phyloP scores from a whole-genome alignment of 768 basidiomycete species.

The Tricholoma flavovirens region DNA sequence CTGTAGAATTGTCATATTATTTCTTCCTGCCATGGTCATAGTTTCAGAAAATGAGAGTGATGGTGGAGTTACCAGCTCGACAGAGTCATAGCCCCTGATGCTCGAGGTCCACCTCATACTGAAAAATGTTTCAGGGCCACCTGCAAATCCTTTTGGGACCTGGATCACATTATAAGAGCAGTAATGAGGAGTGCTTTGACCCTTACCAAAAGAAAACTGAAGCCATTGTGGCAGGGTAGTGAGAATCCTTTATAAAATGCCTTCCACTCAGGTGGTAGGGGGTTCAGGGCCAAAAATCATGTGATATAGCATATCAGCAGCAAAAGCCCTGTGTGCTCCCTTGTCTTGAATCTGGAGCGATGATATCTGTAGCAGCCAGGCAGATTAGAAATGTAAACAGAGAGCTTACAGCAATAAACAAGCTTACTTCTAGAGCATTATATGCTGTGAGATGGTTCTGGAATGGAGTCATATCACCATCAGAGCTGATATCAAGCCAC shows the following conservation, averaged over 20 bases:
- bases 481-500: background rate
- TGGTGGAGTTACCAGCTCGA: background rate
- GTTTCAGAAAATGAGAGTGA: background rate
- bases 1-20: background rate
- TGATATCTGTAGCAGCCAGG: background rate
- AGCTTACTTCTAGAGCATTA: background rate
- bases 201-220: background rate
- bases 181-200: background rate
- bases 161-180: background rate
- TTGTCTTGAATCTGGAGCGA: background rate
- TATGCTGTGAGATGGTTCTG: background rate
- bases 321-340: no score
- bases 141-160: background rate
- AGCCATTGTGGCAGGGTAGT: background rate
- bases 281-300: no score
- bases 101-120: slow-evolving; percentile 1
- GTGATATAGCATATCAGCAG: no score
- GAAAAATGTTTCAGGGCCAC: slow-evolving; percentile 4
- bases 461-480: background rate
- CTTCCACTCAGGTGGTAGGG: background rate
- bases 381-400: background rate
- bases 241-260: background rate
- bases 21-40: background rate
- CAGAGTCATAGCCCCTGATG: background rate
- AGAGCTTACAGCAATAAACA: background rate